These are phyloP conservation scores for Dothideomycetes sp. DNA, from an alignment of 2,329 filamentous ascomycete genomes.

Conservation along the genomic window DNA sequence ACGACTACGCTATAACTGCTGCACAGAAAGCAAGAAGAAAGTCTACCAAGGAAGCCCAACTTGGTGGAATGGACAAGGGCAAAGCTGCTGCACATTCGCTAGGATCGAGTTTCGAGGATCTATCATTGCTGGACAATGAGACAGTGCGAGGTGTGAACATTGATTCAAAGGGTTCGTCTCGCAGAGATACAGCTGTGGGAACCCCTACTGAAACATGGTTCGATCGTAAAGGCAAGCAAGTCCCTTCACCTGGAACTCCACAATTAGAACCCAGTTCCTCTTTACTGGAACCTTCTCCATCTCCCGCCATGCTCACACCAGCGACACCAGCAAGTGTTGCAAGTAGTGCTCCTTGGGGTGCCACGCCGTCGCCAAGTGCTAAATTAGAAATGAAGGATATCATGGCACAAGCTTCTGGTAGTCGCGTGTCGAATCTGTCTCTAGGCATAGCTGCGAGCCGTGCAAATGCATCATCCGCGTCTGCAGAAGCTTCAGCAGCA, in stretches of 20 bases:
- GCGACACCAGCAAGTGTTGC: slow-evolving; percentile 4
- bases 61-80: slow-evolving; percentile 50
- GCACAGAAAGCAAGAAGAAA: slow-evolving; percentile 34
- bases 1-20: slow-evolving; percentile 47
- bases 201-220: slow-evolving; percentile 30
- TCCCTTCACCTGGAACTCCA: slow-evolving; percentile 14
- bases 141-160: neutral
- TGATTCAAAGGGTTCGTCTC: neutral
- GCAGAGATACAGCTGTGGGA: slow-evolving; percentile 8
- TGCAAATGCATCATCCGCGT: neutral
- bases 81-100: slow-evolving; percentile 36
- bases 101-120: slow-evolving; percentile 14
- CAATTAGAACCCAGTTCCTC: too few species aligned
- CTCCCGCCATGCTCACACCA: neutral
- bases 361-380: slow-evolving; percentile 44
- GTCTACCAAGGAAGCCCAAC: slow-evolving; percentile 33
- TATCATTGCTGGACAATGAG: neutral
- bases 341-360: slow-evolving; percentile 42
- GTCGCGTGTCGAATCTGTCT: slow-evolving; percentile 44
- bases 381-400: slow-evolving; percentile 71
- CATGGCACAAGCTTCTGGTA: slow-evolving; percentile 53
- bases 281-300: neutral
- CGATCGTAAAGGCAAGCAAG: slow-evolving; percentile 31
- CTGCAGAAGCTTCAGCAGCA: slow-evolving; percentile 2
- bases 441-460: slow-evolving; percentile 32